Evolutionary conservation across 179 eudicot genomes (phyloP).

Genomic region (Pouteria campechiana): DNA sequence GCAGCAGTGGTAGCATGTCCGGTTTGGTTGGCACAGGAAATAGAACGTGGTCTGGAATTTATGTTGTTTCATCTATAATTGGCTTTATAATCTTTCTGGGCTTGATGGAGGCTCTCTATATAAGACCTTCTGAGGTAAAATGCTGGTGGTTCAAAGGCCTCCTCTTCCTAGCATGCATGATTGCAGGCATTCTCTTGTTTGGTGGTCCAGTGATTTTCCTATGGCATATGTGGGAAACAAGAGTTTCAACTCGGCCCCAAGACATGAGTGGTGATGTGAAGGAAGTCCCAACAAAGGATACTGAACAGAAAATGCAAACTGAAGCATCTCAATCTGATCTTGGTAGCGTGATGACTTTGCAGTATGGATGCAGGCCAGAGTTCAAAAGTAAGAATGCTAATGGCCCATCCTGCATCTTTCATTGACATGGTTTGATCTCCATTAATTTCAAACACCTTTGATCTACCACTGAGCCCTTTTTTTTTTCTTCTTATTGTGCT

Average conservation of each 20-base stretch:
- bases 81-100: slow-evolving; percentile 2
- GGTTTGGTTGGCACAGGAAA: slow-evolving; percentile 2
- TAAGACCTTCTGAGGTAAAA: background rate
- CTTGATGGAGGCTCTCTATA: background rate
- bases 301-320: too few species aligned
- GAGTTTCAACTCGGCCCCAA: background rate
- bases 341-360: background rate
- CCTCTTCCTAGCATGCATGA: slow-evolving; percentile 1
- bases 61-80: background rate
- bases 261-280: background rate
- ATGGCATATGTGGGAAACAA: background rate
- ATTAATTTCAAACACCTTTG: too few species aligned
- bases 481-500: background rate
- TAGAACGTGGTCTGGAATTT: background rate
- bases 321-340: too few species aligned
- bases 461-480: too few species aligned
- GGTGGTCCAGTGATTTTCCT: background rate
- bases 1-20: background rate
- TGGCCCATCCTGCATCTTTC: too few species aligned
- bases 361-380: slow-evolving; percentile 3
- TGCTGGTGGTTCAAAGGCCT: slow-evolving; percentile 1
- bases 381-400: slow-evolving; percentile 3
- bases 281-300: background rate
- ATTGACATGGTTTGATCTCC: too few species aligned
- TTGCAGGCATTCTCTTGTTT: background rate